These are phyloP conservation scores for Stromatinia cepivora DNA, from an alignment of 2,329 filamentous ascomycete species.

Conservation along the genomic window DNA sequence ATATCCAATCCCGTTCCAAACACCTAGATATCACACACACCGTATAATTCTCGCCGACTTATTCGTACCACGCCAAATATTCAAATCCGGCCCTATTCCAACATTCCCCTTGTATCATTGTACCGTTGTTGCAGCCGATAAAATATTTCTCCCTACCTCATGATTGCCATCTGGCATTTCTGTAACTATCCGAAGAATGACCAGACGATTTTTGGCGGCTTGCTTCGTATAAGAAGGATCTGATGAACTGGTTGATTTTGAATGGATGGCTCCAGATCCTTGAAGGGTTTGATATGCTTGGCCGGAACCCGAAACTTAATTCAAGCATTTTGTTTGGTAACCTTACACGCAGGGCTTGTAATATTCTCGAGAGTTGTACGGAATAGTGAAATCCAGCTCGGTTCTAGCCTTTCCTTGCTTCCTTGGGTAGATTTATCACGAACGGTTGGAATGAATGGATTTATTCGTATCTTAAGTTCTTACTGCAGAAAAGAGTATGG, in stretches of 20 bases:
- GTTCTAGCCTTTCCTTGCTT: background rate
- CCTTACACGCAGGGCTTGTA: background rate
- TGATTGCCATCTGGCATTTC: slow-evolving; percentile 21
- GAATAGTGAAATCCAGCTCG: background rate
- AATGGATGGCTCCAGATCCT: too few relatives aligned
- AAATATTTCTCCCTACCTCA: background rate
- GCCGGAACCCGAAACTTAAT: background rate
- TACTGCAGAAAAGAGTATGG: background rate
- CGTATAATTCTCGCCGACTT: background rate
- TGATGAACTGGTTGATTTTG: background rate
- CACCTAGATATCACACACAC: background rate
- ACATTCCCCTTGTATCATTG: background rate
- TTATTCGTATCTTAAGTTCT: background rate
- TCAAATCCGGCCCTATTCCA: background rate
- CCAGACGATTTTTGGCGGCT: too few relatives aligned
- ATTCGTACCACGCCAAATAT: background rate
- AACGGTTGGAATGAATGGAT: background rate
- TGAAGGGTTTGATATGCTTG: too few relatives aligned
- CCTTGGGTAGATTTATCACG: background rate
- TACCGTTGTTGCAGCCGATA: slow-evolving; percentile 10
- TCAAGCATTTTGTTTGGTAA: slow-evolving; percentile 1
- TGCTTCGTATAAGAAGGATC: background rate
- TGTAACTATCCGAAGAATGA: background rate
- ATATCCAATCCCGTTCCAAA: background rate
- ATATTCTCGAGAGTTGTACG: background rate